phyloP scores from a whole-genome alignment of 805 yeast species.

The Zygoascus bituminiphila region DNA sequence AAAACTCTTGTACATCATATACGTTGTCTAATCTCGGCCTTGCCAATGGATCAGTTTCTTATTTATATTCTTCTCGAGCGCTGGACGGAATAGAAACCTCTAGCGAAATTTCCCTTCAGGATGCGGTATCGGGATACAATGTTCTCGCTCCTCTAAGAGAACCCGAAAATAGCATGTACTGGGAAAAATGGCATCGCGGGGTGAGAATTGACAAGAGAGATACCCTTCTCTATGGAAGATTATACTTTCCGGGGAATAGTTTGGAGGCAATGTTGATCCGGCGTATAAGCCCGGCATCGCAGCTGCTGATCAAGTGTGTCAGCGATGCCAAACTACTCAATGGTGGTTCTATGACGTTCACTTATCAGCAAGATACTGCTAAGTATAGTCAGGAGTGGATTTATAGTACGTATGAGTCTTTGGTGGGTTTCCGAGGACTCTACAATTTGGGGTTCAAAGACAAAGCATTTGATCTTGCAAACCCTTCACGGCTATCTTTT shows the following conservation, averaged over 20 bases:
- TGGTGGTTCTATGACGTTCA: slow-evolving; percentile 39
- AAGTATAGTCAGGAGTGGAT: slow-evolving; percentile 63
- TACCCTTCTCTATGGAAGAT: slow-evolving; percentile 67
- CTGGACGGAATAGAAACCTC: slow-evolving; percentile 46
- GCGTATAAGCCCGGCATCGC: slow-evolving; percentile 50
- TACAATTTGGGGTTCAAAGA: slow-evolving; percentile 48
- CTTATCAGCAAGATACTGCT: slow-evolving; percentile 57
- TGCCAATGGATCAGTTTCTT: slow-evolving; percentile 77
- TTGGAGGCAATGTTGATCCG: slow-evolving; percentile 81
- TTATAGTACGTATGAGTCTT: slow-evolving; percentile 74
- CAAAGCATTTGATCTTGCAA: slow-evolving; percentile 8
- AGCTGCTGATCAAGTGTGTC: slow-evolving; percentile 64
- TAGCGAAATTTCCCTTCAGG: slow-evolving; percentile 48
- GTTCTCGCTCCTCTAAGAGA: slow-evolving; percentile 41
- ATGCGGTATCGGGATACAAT: slow-evolving; percentile 61
- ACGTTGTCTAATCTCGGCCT: slow-evolving; percentile 54
- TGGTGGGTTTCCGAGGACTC: slow-evolving; percentile 72
- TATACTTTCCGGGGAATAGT: slow-evolving; percentile 80
- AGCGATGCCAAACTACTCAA: slow-evolving; percentile 52
- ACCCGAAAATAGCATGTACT: slow-evolving; percentile 18
- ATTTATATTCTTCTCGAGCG: slow-evolving; percentile 61
- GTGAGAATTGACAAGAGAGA: slow-evolving; percentile 22
- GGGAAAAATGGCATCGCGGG: slow-evolving; percentile 25
- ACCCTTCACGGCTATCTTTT: slow-evolving; percentile 49
- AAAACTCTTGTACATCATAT: slow-evolving; percentile 62